phyloP scores from a whole-genome alignment of 495 filamentous ascomycete species.

The Hypoxylon intermedium region DNA sequence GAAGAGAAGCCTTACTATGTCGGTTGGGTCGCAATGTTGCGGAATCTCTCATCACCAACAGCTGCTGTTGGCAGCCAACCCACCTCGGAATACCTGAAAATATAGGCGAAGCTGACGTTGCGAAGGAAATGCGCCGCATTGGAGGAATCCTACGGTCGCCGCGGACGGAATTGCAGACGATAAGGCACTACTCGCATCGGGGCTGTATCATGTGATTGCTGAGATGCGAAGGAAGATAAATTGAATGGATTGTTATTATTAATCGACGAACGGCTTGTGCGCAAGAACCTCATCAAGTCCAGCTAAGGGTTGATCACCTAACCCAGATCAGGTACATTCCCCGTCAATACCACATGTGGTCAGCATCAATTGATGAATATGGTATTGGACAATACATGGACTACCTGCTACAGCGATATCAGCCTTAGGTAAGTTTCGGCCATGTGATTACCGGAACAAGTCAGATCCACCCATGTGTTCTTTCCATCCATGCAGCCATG shows the following conservation, averaged over 20 bases:
- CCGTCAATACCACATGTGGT: slow-evolving; percentile 7
- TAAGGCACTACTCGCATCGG: slow-evolving; percentile 29
- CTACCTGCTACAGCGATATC: not conserved
- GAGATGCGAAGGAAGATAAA: not conserved
- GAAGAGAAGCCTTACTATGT: slow-evolving; percentile 20
- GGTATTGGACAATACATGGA: not conserved
- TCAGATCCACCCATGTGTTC: slow-evolving; percentile 15
- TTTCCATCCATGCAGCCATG: too few relatives aligned
- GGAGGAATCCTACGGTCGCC: slow-evolving; percentile 28
- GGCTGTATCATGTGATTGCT: slow-evolving; percentile 32
- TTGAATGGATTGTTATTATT: too few relatives aligned
- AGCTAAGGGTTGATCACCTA: slow-evolving; percentile 12
- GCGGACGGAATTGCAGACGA: slow-evolving; percentile 23
- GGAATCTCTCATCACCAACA: slow-evolving; percentile 26
- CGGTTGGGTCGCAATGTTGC: slow-evolving; percentile 32
- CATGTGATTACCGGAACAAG: slow-evolving; percentile 22
- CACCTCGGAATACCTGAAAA: not conserved
- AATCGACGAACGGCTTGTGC: too few relatives aligned
- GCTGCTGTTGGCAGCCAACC: slow-evolving; percentile 19
- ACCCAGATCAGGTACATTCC: slow-evolving; percentile 15
- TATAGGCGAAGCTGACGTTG: slow-evolving; percentile 26
- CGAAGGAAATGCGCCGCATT: slow-evolving; percentile 28
- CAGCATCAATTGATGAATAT: not conserved
- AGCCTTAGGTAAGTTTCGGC: too few relatives aligned
- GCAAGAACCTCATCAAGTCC: too few relatives aligned